Percentiles rank a stretch among this genome's conserved stretches.
phyloP scores from a whole-genome alignment of 345 rosid species.

The Eucalyptus tenuipes region DNA sequence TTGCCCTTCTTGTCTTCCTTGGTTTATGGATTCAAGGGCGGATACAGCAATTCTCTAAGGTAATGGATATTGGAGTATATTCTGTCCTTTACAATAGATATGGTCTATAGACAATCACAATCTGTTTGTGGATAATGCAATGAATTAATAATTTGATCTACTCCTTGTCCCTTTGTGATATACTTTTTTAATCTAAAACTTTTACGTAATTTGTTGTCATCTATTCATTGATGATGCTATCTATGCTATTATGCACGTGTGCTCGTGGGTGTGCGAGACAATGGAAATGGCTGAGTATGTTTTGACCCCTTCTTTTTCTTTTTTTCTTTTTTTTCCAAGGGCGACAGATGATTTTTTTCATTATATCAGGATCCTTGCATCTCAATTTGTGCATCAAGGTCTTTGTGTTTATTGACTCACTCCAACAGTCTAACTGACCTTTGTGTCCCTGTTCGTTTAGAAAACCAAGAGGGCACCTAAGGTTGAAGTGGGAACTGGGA shows the following conservation, averaged over 20 bases:
- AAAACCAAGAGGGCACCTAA: slow-evolving; percentile 70
- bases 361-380: neutral
- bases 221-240: neutral
- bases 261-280: neutral
- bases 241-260: neutral
- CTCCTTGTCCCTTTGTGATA: neutral
- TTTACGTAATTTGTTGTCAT: neutral
- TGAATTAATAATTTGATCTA: neutral
- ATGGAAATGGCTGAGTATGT: neutral
- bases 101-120: neutral
- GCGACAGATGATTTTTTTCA: neutral
- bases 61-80: slow-evolving; percentile 1
- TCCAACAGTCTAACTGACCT: neutral
- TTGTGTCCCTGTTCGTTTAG: slow-evolving; percentile 15
- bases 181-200: neutral
- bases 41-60: slow-evolving; percentile 66
- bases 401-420: neutral
- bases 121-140: neutral
- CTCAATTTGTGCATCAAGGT: neutral
- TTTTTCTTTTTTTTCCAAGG: neutral
- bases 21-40: slow-evolving; percentile 65
- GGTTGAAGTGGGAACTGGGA: slow-evolving; percentile 80
- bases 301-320: neutral
- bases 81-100: neutral
- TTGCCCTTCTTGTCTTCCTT: slow-evolving; percentile 45